These are phyloP conservation scores for Pyrus communis DNA, from an alignment of 306 rosid species.

Conservation along the genomic window DNA sequence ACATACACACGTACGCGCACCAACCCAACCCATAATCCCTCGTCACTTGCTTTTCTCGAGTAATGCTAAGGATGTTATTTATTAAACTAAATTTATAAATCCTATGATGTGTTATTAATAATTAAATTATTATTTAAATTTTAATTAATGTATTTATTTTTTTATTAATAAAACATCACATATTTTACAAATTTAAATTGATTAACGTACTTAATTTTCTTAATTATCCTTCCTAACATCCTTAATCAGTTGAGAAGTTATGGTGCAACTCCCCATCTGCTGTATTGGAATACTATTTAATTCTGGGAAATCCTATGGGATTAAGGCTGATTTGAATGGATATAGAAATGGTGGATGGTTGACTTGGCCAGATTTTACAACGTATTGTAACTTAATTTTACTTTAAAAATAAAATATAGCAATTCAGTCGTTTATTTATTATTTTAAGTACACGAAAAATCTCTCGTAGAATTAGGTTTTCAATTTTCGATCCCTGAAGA, in stretches of 20 bases:
- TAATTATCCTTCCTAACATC: not conserved
- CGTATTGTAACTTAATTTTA: no score
- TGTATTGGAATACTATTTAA: constrained; percentile 11
- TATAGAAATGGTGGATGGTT: constrained; percentile 26
- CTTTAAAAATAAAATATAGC: not conserved
- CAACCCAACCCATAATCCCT: not conserved
- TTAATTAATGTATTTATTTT: no score
- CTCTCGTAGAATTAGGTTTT: not conserved
- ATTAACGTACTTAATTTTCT: no score
- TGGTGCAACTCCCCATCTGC: constrained; percentile 55
- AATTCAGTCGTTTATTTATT: no score
- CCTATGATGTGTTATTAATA: no score
- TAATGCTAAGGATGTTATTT: no score
- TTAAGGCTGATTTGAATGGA: constrained; percentile 46
- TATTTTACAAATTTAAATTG: no score
- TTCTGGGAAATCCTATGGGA: constrained; percentile 43
- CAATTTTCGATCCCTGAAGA: no score
- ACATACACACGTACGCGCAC: constrained; percentile 9
- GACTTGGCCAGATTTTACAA: not conserved
- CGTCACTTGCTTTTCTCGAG: not conserved
- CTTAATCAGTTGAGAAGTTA: constrained; percentile 20
- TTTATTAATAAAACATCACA: no score
- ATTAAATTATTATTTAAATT: no score
- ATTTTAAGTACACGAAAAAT: no score
- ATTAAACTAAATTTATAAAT: no score